Base-by-base conservation (phyloP, 2,329 filamentous ascomycete species). In the Blastomyces parvus region DNA sequence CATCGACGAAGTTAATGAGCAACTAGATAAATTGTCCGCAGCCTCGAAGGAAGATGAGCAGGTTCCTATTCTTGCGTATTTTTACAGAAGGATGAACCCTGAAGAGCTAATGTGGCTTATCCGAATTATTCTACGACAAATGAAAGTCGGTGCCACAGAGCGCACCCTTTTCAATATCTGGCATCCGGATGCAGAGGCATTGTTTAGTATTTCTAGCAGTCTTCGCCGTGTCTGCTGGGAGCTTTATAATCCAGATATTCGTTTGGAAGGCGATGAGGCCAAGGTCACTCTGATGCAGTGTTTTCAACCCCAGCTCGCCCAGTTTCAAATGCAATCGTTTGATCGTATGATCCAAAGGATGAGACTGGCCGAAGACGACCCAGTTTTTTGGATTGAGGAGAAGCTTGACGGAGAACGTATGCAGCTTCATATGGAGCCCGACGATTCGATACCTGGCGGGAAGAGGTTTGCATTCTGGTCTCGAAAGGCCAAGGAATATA, bases 351-450 rank as follows among this genome's bases (percentile, higher is more conserved):
- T 95, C 1, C 80, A 85, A 22, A 86, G 78, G 55, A 84, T 88
- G 76, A 83, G 85, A 1, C 81, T 83, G 0, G 87, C 85, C 0
- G 83, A 87, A 30, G 86, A 90, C 0, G 87, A 95, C 61, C 80
- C 83, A 0, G 85, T 88, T 9, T 99, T 95, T 71, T 97, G 92
- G 91, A 94, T 97, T 58, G 94, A 99, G 74, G 94, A 99, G 77
- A 99, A 99, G 75, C 80, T 99, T 9, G 94, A 99, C 69, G 94
- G 94, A 1, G 94, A 99, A 76, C 85, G 94, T 33, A 97, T 99
- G 88, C 94, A 99, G 74, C 82, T 99, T 73, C 94, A 99, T 74
- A 92, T 97, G 88, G 76, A 84, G 14, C 81, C 88, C 63, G 90
- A 97, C 67, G 78, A 85, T 3, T 76, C 75, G 0, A 78, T 86